A percentile compares a stretch with the other conserved stretches of the same genome.
phyloP scores from a whole-genome alignment of 768 basidiomycete species.

The Panellus pusillus region DNA sequence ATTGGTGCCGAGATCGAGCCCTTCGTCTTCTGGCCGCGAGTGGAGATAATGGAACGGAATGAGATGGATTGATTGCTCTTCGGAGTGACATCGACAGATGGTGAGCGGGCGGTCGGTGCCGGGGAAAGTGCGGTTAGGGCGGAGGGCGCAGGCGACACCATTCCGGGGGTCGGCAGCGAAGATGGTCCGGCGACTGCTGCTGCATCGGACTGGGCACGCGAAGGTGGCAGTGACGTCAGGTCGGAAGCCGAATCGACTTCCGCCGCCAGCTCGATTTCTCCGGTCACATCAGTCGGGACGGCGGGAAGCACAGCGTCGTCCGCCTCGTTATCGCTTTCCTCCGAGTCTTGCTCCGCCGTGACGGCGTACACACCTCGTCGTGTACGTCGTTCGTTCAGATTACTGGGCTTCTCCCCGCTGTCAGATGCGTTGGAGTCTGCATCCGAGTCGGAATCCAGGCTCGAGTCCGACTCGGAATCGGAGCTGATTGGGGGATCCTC shows the following conservation, averaged over 20 bases:
- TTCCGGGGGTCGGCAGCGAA: slow-evolving; percentile 29
- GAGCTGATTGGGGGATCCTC: slow-evolving; percentile 42
- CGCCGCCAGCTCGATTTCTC: slow-evolving; percentile 55
- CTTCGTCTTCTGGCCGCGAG: slow-evolving; percentile 54
- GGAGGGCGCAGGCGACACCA: slow-evolving; percentile 34
- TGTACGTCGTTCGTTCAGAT: slow-evolving; percentile 78
- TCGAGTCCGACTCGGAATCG: slow-evolving; percentile 51
- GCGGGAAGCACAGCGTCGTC: slow-evolving; percentile 46
- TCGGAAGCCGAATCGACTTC: slow-evolving; percentile 51
- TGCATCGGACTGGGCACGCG: slow-evolving; percentile 35
- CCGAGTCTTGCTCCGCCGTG: slow-evolving; percentile 58
- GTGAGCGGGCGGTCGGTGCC: slow-evolving; percentile 30
- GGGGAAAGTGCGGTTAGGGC: slow-evolving; percentile 26
- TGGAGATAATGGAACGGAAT: slow-evolving; percentile 59
- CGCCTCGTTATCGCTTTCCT: slow-evolving; percentile 61
- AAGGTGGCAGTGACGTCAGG: slow-evolving; percentile 43
- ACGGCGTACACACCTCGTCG: slow-evolving; percentile 82
- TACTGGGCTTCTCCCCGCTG: slow-evolving; percentile 29
- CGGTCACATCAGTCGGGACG: slow-evolving; percentile 43
- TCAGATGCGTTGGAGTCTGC: slow-evolving; percentile 37
- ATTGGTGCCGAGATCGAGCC: slow-evolving; percentile 8
- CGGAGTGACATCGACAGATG: slow-evolving; percentile 38
- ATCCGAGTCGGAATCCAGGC: slow-evolving; percentile 43
- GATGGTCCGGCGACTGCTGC: slow-evolving; percentile 19
- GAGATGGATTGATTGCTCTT: slow-evolving; percentile 35